These are phyloP conservation scores for Speleostelium caveatum DNA, from an alignment of 78 protist genomes.

Conservation along the genomic window DNA sequence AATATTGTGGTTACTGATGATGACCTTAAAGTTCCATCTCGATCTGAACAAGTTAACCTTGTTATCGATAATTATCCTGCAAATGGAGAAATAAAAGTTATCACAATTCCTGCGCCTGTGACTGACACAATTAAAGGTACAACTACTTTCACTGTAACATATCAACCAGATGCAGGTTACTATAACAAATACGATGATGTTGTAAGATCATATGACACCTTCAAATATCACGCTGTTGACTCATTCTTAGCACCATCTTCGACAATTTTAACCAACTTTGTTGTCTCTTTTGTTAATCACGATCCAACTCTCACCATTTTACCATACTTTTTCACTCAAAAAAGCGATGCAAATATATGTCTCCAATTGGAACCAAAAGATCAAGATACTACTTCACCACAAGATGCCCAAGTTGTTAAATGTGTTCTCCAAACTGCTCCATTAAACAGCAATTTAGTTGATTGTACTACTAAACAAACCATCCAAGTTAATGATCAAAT, in stretches of 20 bases:
- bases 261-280: not conserved
- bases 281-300: not conserved
- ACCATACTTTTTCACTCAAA: not conserved
- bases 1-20: conserved; percentile 1
- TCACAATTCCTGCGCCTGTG: not conserved
- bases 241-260: not conserved
- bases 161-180: conserved; percentile 42
- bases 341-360: no score
- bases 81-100: conserved; percentile 6
- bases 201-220: not conserved
- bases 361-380: not conserved
- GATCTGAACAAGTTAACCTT: not conserved
- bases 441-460: not conserved
- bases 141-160: conserved; percentile 10
- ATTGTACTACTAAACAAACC: not conserved
- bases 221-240: not conserved
- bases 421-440: not conserved
- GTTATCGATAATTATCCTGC: conserved; percentile 4
- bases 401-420: not conserved
- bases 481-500: not conserved
- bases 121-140: not conserved
- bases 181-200: not conserved
- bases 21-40: not conserved
- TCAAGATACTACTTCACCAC: not conserved
- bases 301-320: not conserved